phyloP scores from a whole-genome alignment of 1,139 yeast genomes.

The Lodderomyces metapsilosis region DNA sequence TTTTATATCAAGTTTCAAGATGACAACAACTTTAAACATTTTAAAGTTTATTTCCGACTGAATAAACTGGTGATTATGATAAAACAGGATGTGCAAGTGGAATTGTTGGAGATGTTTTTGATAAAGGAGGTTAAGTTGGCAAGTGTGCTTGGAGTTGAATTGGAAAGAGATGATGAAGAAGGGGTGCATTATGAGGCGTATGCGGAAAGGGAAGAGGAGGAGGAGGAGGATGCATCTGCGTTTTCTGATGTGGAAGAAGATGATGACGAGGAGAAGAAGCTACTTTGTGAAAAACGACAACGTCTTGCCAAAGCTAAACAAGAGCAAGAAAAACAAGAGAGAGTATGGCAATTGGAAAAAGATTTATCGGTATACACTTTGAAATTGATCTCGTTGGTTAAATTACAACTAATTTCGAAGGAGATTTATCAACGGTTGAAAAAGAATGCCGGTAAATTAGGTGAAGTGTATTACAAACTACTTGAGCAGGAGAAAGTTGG shows the following conservation, averaged over 20 bases:
- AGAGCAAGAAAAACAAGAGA: conserved; percentile 14
- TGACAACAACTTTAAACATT: conserved; percentile 26
- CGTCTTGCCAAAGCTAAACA: not conserved
- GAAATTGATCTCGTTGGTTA: conserved; percentile 47
- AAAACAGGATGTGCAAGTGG: conserved; percentile 24
- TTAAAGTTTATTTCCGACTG: conserved; percentile 25
- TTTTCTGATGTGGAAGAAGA: conserved; percentile 20
- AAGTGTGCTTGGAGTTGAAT: conserved; percentile 24
- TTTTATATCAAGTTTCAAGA: conserved; percentile 31
- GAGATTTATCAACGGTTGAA: conserved; percentile 37
- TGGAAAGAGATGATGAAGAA: conserved; percentile 59
- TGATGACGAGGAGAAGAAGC: conserved; percentile 20
- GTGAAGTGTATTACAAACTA: conserved; percentile 28
- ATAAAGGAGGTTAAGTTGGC: conserved; percentile 35
- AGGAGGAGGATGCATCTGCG: conserved; percentile 13
- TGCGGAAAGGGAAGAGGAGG: conserved; percentile 17
- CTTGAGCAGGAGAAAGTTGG: not conserved
- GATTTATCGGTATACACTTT: conserved; percentile 51
- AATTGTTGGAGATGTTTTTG: conserved; percentile 30
- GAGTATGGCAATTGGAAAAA: conserved; percentile 38
- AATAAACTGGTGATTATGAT: conserved; percentile 12
- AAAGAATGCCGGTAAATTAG: conserved; percentile 50
- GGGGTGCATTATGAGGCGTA: conserved; percentile 52
- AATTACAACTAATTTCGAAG: conserved; percentile 35
- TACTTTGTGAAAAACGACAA: conserved; percentile 8